Conservation (phyloP, 192 early-diverging fungal species). For the Pecoramyces ruminantium region DNA sequence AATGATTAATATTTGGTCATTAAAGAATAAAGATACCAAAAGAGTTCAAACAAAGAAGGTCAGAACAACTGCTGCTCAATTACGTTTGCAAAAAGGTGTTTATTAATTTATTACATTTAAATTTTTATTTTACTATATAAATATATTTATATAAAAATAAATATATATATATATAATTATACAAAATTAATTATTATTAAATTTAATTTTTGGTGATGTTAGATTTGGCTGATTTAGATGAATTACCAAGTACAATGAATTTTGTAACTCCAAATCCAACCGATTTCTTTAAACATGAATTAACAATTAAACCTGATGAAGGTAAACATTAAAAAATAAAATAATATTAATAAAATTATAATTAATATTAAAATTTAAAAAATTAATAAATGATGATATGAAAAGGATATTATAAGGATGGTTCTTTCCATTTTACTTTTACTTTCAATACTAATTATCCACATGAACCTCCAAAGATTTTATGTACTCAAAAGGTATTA, state of each 20-base stretch:
- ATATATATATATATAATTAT: too few relatives aligned
- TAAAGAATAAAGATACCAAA: background rate
- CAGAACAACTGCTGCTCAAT: conserved; percentile 67
- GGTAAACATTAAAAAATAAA: conserved; percentile 19
- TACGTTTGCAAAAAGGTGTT: conserved; percentile 83
- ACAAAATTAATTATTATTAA: too few relatives aligned
- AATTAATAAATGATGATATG: too few relatives aligned
- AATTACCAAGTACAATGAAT: conserved; percentile 53
- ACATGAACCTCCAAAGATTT: conserved; percentile 85
- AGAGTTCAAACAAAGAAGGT: conserved; percentile 48
- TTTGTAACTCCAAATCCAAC: conserved; percentile 57
- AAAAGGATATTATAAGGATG: conserved; percentile 67
- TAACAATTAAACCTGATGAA: conserved; percentile 75
- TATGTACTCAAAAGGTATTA: conserved; percentile 66
- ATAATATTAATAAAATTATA: background rate
- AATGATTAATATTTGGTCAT: background rate
- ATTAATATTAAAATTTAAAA: conserved; percentile 1
- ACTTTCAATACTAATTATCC: conserved; percentile 77
- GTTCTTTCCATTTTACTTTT: conserved; percentile 67
- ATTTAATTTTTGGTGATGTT: conserved; percentile 1
- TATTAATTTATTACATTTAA: background rate
- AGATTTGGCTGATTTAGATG: conserved; percentile 70
- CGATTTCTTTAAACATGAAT: conserved; percentile 64
- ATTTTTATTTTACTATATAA: too few relatives aligned
- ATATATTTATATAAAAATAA: too few relatives aligned